Base-by-base conservation (phyloP, 129 eudicot genomes). In the Centaurea solstitialis region DNA sequence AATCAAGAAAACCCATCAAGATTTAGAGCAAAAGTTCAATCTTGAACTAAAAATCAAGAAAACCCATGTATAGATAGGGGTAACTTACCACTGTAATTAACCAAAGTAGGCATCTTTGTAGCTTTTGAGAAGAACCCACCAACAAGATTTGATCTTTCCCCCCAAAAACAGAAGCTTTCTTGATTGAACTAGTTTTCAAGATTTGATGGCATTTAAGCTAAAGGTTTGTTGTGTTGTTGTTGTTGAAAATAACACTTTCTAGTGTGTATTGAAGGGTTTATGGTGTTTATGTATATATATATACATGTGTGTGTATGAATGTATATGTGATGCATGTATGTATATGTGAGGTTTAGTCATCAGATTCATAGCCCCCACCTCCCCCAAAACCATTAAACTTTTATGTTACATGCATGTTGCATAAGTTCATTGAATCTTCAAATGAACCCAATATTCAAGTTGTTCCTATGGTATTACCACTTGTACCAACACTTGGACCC, bases 21-120 rank as follows among this genome's bases (percentile, higher is more conserved):
- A 66, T 15, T 4, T 17, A 65, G 4, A 15, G 11, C 9, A 41
- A 74, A 43, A 17, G n/a, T 47, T 64, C 70, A 43, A 7, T 21
- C 26, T 74, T 81, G 66, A 65, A 68, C 64, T 65, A 65, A 81
- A 75, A 7, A 24, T n/a, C 30, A 78, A 39, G 7, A 38, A 15
- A 74, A 4, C 65, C 10, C 47, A 9, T 20, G 26, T 26, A 0
- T 35, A 76, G 11, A 21, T 35, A 62, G 9, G 9, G 65, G 23
- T n/a, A 80, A 85, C 97, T 87, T 77, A 92, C 98, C 96, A 79
- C 96, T 88, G 84, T 94, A 94, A 77, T 94, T 91, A 85, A 90
- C 86, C 80, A 94, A 89, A 80, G 96, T 80, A 86, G 97, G 92
- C 98, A 94, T 94, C 79, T 80, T 80, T 77, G 82, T 22, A 82